Percentiles rank a stretch among this genome's conserved stretches.
phyloP scores from a whole-genome alignment of 768 basidiomycete genomes.

The Calocybe indica region DNA sequence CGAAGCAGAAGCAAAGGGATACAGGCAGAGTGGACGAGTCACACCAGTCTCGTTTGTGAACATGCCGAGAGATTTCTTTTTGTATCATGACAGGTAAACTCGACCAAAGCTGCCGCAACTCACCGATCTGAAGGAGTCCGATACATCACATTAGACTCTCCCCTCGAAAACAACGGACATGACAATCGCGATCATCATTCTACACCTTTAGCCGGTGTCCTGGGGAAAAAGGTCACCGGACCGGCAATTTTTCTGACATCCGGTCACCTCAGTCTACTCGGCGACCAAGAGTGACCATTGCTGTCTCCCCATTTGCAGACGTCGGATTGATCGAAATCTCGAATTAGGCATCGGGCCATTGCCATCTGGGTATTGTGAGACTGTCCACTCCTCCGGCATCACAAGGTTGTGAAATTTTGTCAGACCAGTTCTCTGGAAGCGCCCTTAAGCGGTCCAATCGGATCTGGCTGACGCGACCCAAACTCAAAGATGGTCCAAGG shows the following conservation, averaged over 20 bases:
- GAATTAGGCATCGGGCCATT: constrained; percentile 7
- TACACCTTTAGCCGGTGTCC: constrained; percentile 5
- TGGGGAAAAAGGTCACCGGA: constrained; percentile 16
- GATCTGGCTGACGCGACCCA: constrained; percentile 7
- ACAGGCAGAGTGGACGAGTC: too few species aligned
- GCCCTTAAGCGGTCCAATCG: constrained; percentile 11
- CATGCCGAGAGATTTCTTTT: not conserved
- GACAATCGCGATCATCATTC: constrained; percentile 1
- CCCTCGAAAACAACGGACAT: constrained; percentile 2
- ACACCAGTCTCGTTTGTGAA: not conserved
- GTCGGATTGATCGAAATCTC: constrained; percentile 1
- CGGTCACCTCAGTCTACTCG: constrained; percentile 10
- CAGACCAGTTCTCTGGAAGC: constrained; percentile 6
- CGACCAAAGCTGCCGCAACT: not conserved
- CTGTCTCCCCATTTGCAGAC: constrained; percentile 1
- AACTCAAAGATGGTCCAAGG: constrained; percentile 10
- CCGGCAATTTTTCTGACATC: constrained; percentile 15
- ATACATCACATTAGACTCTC: not conserved
- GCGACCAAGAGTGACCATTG: constrained; percentile 1
- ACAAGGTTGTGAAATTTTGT: constrained; percentile 6
- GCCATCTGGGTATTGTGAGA: constrained; percentile 2
- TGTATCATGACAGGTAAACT: not conserved
- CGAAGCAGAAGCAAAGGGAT: not conserved
- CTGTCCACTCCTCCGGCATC: constrained; percentile 6
- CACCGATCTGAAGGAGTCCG: too few species aligned